Conservation (phyloP, 805 yeast genomes). For the Nakazawaea holstii region DNA sequence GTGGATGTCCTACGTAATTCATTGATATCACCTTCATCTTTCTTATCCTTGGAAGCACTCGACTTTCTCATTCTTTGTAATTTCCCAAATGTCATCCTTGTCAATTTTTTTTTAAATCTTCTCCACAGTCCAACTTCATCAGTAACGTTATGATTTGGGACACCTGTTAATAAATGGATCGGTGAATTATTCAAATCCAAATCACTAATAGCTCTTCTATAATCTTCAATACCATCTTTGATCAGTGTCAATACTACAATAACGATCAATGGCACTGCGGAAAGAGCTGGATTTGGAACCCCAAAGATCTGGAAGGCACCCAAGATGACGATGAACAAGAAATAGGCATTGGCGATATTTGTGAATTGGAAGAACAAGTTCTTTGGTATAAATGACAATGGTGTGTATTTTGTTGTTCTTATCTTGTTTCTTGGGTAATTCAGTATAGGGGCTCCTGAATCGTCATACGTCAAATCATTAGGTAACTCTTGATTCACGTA, state of each 20-base stretch:
- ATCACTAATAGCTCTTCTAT: conserved; percentile 66
- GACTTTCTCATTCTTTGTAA: background rate
- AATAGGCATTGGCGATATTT: conserved; percentile 88
- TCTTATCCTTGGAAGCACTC: conserved; percentile 1
- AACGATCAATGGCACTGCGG: conserved; percentile 75
- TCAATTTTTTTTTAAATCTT: conserved; percentile 47
- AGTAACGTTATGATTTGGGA: conserved; percentile 56
- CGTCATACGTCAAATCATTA: conserved; percentile 28
- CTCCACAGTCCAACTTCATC: conserved; percentile 68
- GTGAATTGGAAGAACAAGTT: conserved; percentile 75
- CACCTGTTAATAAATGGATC: conserved; percentile 57
- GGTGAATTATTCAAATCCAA: conserved; percentile 70
- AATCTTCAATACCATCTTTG: conserved; percentile 79
- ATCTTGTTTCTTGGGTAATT: conserved; percentile 85
- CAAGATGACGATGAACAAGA: conserved; percentile 69
- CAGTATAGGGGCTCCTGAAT: conserved; percentile 52
- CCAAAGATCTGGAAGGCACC: conserved; percentile 79
- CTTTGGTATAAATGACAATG: conserved; percentile 82
- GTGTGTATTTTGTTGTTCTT: conserved; percentile 93
- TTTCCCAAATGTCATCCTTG: conserved; percentile 3
- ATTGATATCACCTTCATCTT: conserved; percentile 13
- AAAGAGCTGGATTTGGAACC: conserved; percentile 70
- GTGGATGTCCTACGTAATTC: conserved; percentile 19
- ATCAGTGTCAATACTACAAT: conserved; percentile 71
- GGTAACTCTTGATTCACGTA: conserved; percentile 42